A percentile compares a stretch with the other conserved stretches of the same genome.
phyloP scores from a whole-genome alignment of 148 eudicot species.

The Oxyria digyna region DNA sequence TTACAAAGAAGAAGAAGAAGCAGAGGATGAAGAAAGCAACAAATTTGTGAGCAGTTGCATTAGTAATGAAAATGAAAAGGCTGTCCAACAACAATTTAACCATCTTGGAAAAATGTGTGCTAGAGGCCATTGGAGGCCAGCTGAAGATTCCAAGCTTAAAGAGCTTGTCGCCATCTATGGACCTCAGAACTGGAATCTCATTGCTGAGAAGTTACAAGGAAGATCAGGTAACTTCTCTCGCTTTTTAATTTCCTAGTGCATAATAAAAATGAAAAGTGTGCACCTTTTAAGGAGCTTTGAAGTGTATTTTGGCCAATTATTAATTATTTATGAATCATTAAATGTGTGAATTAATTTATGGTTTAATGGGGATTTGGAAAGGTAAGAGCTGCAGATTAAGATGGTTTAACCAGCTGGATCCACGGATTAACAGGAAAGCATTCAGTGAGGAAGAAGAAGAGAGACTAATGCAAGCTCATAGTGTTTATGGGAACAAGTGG shows the following conservation, averaged over 20 bases:
- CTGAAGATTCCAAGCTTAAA: constrained; percentile 67
- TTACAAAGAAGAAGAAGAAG: constrained; percentile 1
- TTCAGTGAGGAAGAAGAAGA: constrained; percentile 77
- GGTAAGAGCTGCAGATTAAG: constrained; percentile 89
- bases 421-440: constrained; percentile 71
- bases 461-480: constrained; percentile 65
- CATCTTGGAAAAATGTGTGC: constrained; percentile 42
- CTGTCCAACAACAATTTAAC: not conserved
- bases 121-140: constrained; percentile 89
- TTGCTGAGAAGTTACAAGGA: constrained; percentile 72
- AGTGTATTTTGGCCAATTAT: not conserved
- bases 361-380: constrained; percentile 9
- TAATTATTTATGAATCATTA: not conserved
- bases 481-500: constrained; percentile 82
- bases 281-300: too few species aligned
- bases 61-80: not conserved
- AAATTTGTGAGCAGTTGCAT: not conserved
- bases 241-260: not conserved
- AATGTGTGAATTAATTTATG: not conserved
- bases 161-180: constrained; percentile 81
- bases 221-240: constrained; percentile 47
- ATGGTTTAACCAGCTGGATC: constrained; percentile 92
- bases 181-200: constrained; percentile 89
- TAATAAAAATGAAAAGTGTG: not conserved
- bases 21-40: constrained; percentile 13